phyloP scores from a whole-genome alignment of 2,329 filamentous ascomycete species.

The Fusarium sp. region DNA sequence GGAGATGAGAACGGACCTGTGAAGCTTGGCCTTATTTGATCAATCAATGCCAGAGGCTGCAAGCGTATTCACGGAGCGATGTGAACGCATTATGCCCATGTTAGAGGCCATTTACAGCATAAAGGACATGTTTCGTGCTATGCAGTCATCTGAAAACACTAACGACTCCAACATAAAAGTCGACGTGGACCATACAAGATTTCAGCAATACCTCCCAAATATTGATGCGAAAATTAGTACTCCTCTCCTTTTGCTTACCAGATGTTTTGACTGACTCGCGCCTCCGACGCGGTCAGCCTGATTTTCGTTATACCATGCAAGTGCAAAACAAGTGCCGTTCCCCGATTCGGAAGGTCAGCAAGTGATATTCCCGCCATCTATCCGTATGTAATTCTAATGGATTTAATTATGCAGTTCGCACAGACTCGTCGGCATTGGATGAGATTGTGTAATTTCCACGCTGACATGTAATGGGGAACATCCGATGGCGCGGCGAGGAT shows the following conservation, averaged over 20 bases:
- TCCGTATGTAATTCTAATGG: no score
- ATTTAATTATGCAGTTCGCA: no score
- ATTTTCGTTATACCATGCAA: neutral
- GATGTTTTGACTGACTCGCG: neutral
- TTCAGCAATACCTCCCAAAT: no score
- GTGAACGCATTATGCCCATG: neutral
- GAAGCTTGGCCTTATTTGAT: neutral
- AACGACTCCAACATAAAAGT: neutral
- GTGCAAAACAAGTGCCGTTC: neutral
- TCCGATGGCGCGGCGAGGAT: neutral
- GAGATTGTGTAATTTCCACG: neutral
- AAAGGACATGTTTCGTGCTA: neutral
- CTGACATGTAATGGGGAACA: neutral
- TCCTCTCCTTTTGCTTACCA: no score
- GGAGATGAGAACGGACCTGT: neutral
- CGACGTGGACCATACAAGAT: neutral
- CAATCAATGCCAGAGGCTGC: neutral
- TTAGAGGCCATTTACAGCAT: neutral
- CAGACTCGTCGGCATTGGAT: neutral
- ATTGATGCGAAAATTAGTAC: no score
- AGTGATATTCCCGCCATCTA: neutral
- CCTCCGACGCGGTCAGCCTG: neutral
- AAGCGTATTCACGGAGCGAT: neutral
- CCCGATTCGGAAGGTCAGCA: neutral
- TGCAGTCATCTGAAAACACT: neutral